Percentiles rank a stretch among this genome's conserved stretches.
These are phyloP conservation scores for Alloteropsis semialata DNA, from an alignment of 176 grass and related monocot genomes.

Conservation along the genomic window DNA sequence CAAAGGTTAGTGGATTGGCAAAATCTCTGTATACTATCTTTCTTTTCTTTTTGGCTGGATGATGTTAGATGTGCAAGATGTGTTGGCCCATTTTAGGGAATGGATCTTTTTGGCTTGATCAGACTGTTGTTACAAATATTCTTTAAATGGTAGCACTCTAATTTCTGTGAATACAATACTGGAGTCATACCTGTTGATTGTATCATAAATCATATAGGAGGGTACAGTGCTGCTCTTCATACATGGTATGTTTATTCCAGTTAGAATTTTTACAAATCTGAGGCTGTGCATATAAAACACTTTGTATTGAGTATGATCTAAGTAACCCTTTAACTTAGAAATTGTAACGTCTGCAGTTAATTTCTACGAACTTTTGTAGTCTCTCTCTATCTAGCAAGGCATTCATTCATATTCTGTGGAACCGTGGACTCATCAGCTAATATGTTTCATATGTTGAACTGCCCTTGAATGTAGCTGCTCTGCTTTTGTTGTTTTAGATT, in stretches of 20 bases:
- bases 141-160: not conserved
- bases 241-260: not conserved
- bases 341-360: not conserved
- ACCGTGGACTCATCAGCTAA: constrained; percentile 4
- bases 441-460: not conserved
- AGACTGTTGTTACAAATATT: not conserved
- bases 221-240: not conserved
- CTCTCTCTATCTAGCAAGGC: not conserved
- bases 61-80: not conserved
- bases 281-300: not conserved
- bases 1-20: constrained; percentile 58
- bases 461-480: constrained; percentile 10
- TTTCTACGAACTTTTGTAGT: not conserved
- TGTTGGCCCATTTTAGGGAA: not conserved
- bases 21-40: not conserved
- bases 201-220: not conserved
- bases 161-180: not conserved
- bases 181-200: not conserved
- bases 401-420: not conserved
- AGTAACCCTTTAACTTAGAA: not conserved
- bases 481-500: constrained; percentile 56
- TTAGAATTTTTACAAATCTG: not conserved
- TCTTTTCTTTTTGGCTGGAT: not conserved
- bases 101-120: not conserved
- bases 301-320: not conserved